A percentile compares a stretch with the other conserved stretches of the same genome.
Conservation (phyloP, 306 rosid species). For the Nissolia schottii region DNA sequence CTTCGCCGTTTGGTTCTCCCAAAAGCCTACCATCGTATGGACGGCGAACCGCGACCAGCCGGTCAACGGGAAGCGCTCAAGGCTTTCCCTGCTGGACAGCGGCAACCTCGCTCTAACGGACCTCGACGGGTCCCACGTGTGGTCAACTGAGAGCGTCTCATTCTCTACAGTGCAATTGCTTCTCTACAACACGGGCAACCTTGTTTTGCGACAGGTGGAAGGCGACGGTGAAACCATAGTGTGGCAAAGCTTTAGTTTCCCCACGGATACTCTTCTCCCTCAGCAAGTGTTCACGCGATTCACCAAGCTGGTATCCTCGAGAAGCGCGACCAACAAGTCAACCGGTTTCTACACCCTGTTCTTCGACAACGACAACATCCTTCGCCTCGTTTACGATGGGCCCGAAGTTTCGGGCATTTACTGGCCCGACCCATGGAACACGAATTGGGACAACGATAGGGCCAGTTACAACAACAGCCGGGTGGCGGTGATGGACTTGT, state of each 20-base stretch:
- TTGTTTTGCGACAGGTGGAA: conserved; percentile 8
- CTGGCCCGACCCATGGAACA: conserved; percentile 50
- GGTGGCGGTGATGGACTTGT: conserved; percentile 36
- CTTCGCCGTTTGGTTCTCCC: conserved; percentile 53
- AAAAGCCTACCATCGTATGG: conserved; percentile 39
- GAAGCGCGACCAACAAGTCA: conserved; percentile 43
- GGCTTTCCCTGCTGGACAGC: conserved; percentile 30
- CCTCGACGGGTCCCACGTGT: conserved; percentile 24
- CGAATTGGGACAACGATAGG: conserved; percentile 31
- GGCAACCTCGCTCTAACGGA: conserved; percentile 41
- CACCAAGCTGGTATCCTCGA: conserved; percentile 37
- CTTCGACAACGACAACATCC: conserved; percentile 42
- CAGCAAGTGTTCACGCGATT: conserved; percentile 35
- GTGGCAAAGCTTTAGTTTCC: conserved; percentile 55
- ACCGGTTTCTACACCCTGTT: conserved; percentile 46
- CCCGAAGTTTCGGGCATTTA: conserved; percentile 46
- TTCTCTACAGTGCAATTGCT: neutral
- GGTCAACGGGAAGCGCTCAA: conserved; percentile 45
- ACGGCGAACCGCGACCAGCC: conserved; percentile 47
- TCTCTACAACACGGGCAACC: conserved; percentile 39
- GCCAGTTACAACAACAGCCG: conserved; percentile 41
- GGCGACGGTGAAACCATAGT: neutral
- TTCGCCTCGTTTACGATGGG: conserved; percentile 50
- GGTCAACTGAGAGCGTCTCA: conserved; percentile 44
- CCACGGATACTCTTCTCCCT: conserved; percentile 50